Evolutionary conservation across 2,329 filamentous ascomycete genomes (phyloP).

Genomic region (Fusarium armeniacum): DNA sequence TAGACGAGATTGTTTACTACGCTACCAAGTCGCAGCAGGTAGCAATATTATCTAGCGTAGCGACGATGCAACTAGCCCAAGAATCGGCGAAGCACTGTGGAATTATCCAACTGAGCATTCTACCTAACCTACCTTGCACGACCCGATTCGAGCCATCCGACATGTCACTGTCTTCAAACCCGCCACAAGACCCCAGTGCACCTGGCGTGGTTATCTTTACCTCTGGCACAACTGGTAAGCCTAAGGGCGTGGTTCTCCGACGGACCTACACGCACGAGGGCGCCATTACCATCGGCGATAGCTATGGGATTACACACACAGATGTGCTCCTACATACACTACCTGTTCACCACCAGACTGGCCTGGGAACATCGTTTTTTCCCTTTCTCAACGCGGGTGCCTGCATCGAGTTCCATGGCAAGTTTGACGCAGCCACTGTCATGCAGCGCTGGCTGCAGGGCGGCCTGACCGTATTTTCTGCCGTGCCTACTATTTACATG

Average conservation of each 20-base stretch:
- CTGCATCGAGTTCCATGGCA: constrained; percentile 6
- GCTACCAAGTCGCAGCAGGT: constrained; percentile 1
- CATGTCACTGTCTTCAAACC: not conserved
- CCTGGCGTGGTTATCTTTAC: constrained; percentile 1
- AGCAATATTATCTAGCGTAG: not conserved
- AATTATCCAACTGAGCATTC: not conserved
- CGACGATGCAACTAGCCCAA: not conserved
- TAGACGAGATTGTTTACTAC: constrained; percentile 2
- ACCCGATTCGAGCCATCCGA: not conserved
- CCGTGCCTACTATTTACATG: constrained; percentile 3
- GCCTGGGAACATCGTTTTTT: not conserved
- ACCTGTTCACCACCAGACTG: not conserved
- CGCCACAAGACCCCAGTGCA: not conserved
- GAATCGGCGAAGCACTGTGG: not conserved
- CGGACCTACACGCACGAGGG: constrained; percentile 8
- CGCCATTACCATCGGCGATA: not conserved
- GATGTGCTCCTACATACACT: not conserved
- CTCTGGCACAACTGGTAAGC: not conserved
- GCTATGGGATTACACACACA: not conserved
- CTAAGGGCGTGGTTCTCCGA: not conserved
- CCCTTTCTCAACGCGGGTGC: constrained; percentile 1
- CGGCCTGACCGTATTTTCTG: constrained; percentile 2
- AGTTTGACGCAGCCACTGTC: not conserved
- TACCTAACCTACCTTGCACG: not conserved
- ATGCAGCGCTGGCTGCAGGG: not conserved